These are phyloP conservation scores for Syncephalastrum racemosum DNA, from an alignment of 371 early-diverging fungal genomes.

Conservation along the genomic window DNA sequence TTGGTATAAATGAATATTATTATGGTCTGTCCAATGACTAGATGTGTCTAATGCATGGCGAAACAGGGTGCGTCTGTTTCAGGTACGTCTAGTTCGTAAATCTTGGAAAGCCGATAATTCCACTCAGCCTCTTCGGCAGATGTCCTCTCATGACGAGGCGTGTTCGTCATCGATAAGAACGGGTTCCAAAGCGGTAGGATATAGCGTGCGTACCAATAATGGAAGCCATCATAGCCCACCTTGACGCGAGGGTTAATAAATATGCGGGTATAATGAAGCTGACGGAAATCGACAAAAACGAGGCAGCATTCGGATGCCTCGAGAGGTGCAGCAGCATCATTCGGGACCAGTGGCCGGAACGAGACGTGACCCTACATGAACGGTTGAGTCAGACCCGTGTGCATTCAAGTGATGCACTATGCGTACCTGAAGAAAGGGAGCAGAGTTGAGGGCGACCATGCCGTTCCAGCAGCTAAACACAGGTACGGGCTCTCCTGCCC, in stretches of 20 bases:
- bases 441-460: slow-evolving; percentile 20
- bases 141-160: slow-evolving; percentile 4
- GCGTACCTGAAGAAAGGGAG: slow-evolving; percentile 13
- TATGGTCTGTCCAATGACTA: too few species aligned
- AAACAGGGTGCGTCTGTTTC: slow-evolving; percentile 8
- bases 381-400: neutral
- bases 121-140: slow-evolving; percentile 13
- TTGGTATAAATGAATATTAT: too few species aligned
- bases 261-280: slow-evolving; percentile 13
- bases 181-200: slow-evolving; percentile 16
- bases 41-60: too few species aligned
- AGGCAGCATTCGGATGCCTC: slow-evolving; percentile 33
- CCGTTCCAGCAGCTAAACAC: slow-evolving; percentile 41
- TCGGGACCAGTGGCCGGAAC: slow-evolving; percentile 21
- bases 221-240: slow-evolving; percentile 25
- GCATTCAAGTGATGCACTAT: neutral
- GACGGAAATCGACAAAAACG: slow-evolving; percentile 22
- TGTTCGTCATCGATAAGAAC: slow-evolving; percentile 8
- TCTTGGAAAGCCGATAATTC: slow-evolving; percentile 8
- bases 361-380: slow-evolving; percentile 6
- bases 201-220: slow-evolving; percentile 25
- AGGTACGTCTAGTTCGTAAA: slow-evolving; percentile 5
- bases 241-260: slow-evolving; percentile 25
- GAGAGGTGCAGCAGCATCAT: slow-evolving; percentile 14
- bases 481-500: slow-evolving; percentile 14